Conservation (phyloP, 2,329 filamentous ascomycete species). For the Dactylonectria estremocensis region DNA sequence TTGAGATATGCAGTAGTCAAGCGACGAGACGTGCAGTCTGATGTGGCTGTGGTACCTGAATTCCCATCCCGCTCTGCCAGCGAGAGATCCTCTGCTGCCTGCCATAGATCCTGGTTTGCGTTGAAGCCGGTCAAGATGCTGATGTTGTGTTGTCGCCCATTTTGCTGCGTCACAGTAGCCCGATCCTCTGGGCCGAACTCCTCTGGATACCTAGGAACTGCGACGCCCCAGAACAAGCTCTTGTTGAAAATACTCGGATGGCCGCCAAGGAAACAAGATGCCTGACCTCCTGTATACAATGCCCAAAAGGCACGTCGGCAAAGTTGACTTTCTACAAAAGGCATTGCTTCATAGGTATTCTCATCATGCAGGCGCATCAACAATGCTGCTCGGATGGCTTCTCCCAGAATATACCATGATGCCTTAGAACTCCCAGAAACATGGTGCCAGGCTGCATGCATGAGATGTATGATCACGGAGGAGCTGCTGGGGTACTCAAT, state of each 20-base stretch:
- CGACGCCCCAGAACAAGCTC: neutral
- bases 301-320: neutral
- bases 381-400: neutral
- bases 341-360: neutral
- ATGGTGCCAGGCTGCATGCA: constrained; percentile 1
- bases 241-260: neutral
- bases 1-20: neutral
- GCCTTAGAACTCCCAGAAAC: neutral
- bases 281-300: neutral
- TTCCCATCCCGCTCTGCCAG: neutral
- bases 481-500: neutral
- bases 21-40: neutral
- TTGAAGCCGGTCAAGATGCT: constrained; percentile 5
- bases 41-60: neutral
- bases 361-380: constrained; percentile 4
- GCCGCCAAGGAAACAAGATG: neutral
- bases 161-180: no score
- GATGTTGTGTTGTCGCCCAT: neutral
- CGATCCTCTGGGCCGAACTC: no score
- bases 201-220: neutral
- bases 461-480: neutral
- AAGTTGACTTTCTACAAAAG: neutral
- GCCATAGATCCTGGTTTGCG: constrained; percentile 1
- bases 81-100: neutral
- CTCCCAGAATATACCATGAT: neutral